phyloP scores from a whole-genome alignment of 1,139 yeast genomes.

The Candida sp. region DNA sequence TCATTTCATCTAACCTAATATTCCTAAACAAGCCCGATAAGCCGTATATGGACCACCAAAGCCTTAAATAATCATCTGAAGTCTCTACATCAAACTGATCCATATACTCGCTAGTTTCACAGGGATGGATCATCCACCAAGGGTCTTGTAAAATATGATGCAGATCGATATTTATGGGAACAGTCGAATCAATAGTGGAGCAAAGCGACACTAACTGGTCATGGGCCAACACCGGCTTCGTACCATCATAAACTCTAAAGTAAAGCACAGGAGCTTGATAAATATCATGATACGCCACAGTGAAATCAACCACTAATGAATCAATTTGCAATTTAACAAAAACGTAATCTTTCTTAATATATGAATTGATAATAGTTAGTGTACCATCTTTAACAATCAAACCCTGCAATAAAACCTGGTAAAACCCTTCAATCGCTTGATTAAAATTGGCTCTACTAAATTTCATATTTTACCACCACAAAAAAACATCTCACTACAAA shows the following conservation, averaged over 20 bases:
- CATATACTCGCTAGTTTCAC: conserved; percentile 22
- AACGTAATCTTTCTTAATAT: background rate
- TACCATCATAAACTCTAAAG: conserved; percentile 13
- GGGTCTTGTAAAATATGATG: conserved; percentile 27
- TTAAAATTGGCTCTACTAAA: conserved; percentile 14
- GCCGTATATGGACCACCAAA: conserved; percentile 2
- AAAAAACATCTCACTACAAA: too few species aligned
- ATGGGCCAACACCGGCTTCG: background rate
- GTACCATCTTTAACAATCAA: background rate
- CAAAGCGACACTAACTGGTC: conserved; percentile 4
- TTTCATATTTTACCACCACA: background rate
- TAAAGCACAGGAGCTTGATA: conserved; percentile 32
- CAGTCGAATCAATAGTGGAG: background rate
- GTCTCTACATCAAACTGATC: background rate
- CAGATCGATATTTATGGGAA: conserved; percentile 6
- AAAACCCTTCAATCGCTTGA: conserved; percentile 11
- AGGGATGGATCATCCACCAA: conserved; percentile 36
- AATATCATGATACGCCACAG: conserved; percentile 26
- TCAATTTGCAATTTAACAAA: conserved; percentile 4
- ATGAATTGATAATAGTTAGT: background rate
- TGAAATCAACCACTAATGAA: conserved; percentile 14
- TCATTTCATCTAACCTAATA: background rate
- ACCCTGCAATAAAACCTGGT: conserved; percentile 6
- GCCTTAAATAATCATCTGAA: background rate
- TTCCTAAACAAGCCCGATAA: background rate